Evolutionary conservation across 1,139 yeast genomes (phyloP), one percentile per base, ranked within the genome.

Genomic region (Lizanozyma gosingica): DNA sequence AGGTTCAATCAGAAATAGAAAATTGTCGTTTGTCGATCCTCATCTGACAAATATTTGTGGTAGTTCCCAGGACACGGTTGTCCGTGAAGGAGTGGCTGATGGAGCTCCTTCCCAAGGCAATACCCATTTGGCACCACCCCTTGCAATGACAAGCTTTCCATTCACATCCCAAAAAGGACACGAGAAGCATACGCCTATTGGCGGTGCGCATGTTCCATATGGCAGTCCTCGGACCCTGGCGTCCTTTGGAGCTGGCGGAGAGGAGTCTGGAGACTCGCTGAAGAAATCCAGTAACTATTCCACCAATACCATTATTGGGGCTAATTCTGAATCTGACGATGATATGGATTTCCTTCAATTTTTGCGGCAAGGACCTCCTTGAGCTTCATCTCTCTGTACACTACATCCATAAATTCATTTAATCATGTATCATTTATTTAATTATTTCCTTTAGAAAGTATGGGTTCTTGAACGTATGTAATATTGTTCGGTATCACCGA

Each of bases 311-410:
- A 47, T 54, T 9, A 41, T 39, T 17, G 47, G 46, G 29, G 50
- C 44, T 33, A 36, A 40, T 17, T 44, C 53, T 15, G 53, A 46
- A 16, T 54, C 53, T 1, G 65, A 60, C 22, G 62, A 55, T 15
- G 76, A 67, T 40, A 62, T 73, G 61, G 79, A 73, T 49, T 63
- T 75, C 43, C 39, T 73, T 47, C 78, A 72, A 44, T 72, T 74
- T 45, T 60, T 75, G 40, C 64, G 62, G 27, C 59, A 56, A 34
- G 77, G 76, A 2, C 76, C 77, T 15, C 43, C 36, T 4, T 9
- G n/a, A n/a, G n/a, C n/a, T n/a, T n/a, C n/a, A n/a, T n/a, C n/a
- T n/a, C n/a, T n/a, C n/a, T n/a, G n/a, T n/a, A n/a, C n/a, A n/a
- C n/a, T n/a, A n/a, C n/a, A n/a, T n/a, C n/a, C n/a, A n/a, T n/a